Percentiles rank a stretch among this genome's conserved stretches.
These are phyloP conservation scores for Aspergillus campestris DNA, from an alignment of 495 filamentous ascomycete species.

Conservation along the genomic window DNA sequence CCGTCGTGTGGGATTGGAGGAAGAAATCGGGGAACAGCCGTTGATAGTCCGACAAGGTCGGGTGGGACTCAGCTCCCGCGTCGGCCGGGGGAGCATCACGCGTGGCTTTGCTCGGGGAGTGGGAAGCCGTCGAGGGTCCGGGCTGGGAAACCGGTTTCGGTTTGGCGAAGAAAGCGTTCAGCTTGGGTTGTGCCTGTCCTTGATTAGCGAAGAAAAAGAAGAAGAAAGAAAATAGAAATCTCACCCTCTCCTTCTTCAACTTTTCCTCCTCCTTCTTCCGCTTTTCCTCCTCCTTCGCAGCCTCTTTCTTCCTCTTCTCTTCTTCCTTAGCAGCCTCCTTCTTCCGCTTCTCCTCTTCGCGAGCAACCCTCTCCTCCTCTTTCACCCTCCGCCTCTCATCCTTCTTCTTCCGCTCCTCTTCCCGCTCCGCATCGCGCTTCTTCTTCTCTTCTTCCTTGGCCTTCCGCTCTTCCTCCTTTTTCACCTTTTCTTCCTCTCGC, in stretches of 20 bases:
- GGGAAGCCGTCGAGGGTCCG: conserved; percentile 9
- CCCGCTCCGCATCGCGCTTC: conserved; percentile 27
- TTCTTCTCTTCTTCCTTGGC: conserved; percentile 24
- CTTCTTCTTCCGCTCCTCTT: conserved; percentile 18
- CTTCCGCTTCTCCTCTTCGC: conserved; percentile 58
- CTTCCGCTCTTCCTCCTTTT: conserved; percentile 41
- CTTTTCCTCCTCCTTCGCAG: conserved; percentile 48
- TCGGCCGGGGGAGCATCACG: conserved; percentile 9
- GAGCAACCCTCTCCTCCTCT: conserved; percentile 47
- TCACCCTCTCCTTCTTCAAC: conserved; percentile 59
- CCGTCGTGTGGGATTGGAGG: conserved; percentile 52
- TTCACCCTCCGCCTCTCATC: conserved; percentile 40
- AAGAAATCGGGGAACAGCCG: conserved; percentile 72
- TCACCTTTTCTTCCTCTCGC: conserved; percentile 17
- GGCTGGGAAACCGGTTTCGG: conserved; percentile 24
- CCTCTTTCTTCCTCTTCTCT: conserved; percentile 29
- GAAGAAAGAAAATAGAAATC: conserved; percentile 11
- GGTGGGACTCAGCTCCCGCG: conserved; percentile 6
- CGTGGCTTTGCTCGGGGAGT: conserved; percentile 17
- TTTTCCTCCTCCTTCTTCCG: conserved; percentile 53
- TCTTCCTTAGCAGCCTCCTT: conserved; percentile 42
- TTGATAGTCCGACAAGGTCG: conserved; percentile 52
- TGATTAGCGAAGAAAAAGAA: background rate
- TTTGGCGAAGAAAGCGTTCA: conserved; percentile 56
- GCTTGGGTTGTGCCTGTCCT: conserved; percentile 45